These are phyloP conservation scores for Mycosphaerelloides madeirae DNA, from an alignment of 2,329 filamentous ascomycete genomes.

Conservation along the genomic window DNA sequence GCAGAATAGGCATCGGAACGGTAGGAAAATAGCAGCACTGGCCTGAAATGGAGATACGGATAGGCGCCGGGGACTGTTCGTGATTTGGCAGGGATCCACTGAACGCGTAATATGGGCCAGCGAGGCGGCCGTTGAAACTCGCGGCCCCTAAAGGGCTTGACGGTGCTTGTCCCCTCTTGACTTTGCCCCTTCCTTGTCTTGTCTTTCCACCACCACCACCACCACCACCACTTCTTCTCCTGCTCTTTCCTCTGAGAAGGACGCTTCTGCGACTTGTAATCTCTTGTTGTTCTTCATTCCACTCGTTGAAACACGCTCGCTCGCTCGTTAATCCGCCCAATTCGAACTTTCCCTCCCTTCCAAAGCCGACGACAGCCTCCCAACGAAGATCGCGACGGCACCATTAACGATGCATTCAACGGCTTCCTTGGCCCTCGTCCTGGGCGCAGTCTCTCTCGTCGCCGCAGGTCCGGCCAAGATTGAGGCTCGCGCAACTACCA, in stretches of 20 bases:
- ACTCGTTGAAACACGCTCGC: neutral
- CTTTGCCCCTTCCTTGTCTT: too few relatives aligned
- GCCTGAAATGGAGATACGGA: too few relatives aligned
- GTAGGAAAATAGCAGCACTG: too few relatives aligned
- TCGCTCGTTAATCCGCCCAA: neutral
- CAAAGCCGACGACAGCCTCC: neutral
- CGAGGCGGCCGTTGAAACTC: too few relatives aligned
- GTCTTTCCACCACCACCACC: too few relatives aligned
- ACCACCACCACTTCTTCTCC: neutral
- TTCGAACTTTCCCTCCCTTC: neutral
- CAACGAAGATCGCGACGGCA: neutral
- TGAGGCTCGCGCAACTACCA: constrained; percentile 23
- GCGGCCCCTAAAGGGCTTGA: too few relatives aligned
- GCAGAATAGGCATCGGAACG: too few relatives aligned
- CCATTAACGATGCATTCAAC: constrained; percentile 8
- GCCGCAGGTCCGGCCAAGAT: constrained; percentile 37
- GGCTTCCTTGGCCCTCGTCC: constrained; percentile 30
- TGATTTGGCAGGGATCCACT: too few relatives aligned
- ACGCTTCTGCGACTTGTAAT: too few relatives aligned
- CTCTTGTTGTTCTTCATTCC: neutral
- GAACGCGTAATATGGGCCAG: too few relatives aligned
- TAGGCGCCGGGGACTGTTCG: too few relatives aligned
- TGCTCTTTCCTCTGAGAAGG: neutral
- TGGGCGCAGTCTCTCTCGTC: constrained; percentile 42
- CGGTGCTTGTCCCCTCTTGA: too few relatives aligned